phyloP scores from a whole-genome alignment of 306 rosid genomes.

The Vigna unguiculata region DNA sequence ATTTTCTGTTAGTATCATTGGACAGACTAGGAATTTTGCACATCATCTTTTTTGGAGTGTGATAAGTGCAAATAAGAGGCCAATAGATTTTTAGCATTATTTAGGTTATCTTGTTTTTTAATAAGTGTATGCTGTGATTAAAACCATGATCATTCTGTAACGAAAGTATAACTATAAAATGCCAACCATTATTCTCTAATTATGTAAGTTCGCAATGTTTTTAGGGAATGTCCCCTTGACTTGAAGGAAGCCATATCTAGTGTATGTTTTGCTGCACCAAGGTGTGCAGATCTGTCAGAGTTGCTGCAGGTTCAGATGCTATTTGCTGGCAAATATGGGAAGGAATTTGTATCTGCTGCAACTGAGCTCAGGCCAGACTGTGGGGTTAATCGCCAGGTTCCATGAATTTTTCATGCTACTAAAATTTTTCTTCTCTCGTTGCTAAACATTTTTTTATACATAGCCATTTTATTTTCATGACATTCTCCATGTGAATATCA shows the following conservation, averaged over 20 bases:
- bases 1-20: background rate
- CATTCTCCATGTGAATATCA: slow-evolving; percentile 41
- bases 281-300: slow-evolving; percentile 94
- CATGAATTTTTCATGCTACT: slow-evolving; percentile 36
- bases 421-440: slow-evolving; percentile 18
- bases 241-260: slow-evolving; percentile 97
- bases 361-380: slow-evolving; percentile 93
- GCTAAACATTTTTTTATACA: slow-evolving; percentile 11
- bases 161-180: background rate
- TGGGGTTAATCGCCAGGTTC: slow-evolving; percentile 98
- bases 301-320: slow-evolving; percentile 86
- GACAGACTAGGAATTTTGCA: background rate
- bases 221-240: slow-evolving; percentile 92
- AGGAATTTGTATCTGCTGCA: slow-evolving; percentile 82
- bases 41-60: background rate
- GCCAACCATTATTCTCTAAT: slow-evolving; percentile 10
- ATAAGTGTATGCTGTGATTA: slow-evolving; percentile 1
- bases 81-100: slow-evolving; percentile 14
- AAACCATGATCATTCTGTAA: slow-evolving; percentile 19
- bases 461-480: slow-evolving; percentile 17
- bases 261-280: slow-evolving; percentile 94
- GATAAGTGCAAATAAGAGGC: background rate
- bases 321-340: slow-evolving; percentile 87
- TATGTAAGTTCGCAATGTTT: slow-evolving; percentile 22
- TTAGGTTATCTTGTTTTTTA: slow-evolving; percentile 2